Percentiles rank a stretch among this genome's conserved stretches.
phyloP scores from a whole-genome alignment of 768 basidiomycete genomes.

The Psilocybe cubensis region DNA sequence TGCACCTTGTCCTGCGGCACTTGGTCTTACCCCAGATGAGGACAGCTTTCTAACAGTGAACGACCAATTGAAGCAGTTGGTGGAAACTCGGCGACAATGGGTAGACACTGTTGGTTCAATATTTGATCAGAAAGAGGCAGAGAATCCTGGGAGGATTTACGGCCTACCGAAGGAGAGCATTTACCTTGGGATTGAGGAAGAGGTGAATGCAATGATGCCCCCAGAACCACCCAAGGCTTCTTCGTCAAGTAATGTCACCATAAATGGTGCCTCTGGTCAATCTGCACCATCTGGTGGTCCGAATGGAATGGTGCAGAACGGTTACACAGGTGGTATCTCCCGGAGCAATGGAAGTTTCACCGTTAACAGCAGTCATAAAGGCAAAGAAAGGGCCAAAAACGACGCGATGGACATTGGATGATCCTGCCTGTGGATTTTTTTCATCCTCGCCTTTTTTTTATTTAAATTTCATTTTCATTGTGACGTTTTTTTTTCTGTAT shows the following conservation, averaged over 20 bases:
- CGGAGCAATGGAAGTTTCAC: slow-evolving; percentile 22
- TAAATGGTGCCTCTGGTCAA: slow-evolving; percentile 21
- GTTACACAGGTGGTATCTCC: slow-evolving; percentile 5
- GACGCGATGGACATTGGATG: slow-evolving; percentile 76
- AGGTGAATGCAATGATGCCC: slow-evolving; percentile 43
- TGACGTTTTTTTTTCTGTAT: background rate
- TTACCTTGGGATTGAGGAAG: slow-evolving; percentile 76
- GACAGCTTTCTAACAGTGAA: slow-evolving; percentile 64
- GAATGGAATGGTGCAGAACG: slow-evolving; percentile 16
- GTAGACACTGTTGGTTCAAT: slow-evolving; percentile 74
- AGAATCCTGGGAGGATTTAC: slow-evolving; percentile 67
- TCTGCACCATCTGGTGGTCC: slow-evolving; percentile 20
- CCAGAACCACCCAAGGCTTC: slow-evolving; percentile 21
- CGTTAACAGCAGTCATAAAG: slow-evolving; percentile 39
- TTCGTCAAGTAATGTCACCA: slow-evolving; percentile 20
- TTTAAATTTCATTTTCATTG: slow-evolving; percentile 11
- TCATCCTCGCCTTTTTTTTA: slow-evolving; percentile 11
- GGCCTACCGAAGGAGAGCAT: slow-evolving; percentile 80
- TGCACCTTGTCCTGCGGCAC: slow-evolving; percentile 70
- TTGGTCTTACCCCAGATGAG: slow-evolving; percentile 72
- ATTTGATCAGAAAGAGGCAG: slow-evolving; percentile 75
- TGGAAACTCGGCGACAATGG: slow-evolving; percentile 80
- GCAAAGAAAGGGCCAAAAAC: slow-evolving; percentile 51
- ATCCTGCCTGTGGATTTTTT: slow-evolving; percentile 28
- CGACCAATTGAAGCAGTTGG: slow-evolving; percentile 70